Conservation (phyloP, 192 early-diverging fungal genomes). For the Entomortierella beljakovae region DNA sequence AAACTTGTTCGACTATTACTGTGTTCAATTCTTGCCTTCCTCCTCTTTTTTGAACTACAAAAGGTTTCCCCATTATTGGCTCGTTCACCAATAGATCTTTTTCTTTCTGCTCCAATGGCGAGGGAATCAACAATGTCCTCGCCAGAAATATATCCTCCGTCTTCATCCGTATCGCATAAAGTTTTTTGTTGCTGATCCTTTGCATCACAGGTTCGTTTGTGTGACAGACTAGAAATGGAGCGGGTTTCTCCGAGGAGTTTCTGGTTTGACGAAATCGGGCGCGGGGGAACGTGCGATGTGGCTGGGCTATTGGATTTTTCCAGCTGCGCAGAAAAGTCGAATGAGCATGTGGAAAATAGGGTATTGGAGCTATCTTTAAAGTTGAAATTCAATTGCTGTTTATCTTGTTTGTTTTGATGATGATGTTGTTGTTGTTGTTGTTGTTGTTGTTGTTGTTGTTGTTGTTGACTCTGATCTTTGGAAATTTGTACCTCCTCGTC, state of each 20-base stretch:
- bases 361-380: background rate
- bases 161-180: background rate
- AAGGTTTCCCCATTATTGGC: background rate
- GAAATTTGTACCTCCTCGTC: background rate
- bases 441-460: constrained; percentile 5
- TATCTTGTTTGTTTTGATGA: background rate
- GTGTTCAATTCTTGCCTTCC: background rate
- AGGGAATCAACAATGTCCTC: constrained; percentile 1
- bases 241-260: constrained; percentile 3
- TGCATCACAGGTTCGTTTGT: background rate
- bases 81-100: constrained; percentile 7
- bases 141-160: background rate
- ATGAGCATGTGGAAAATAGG: background rate
- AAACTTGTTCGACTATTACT: background rate
- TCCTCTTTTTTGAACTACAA: constrained; percentile 8
- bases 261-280: background rate
- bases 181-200: background rate
- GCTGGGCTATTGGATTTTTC: background rate
- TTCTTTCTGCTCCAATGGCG: constrained; percentile 11
- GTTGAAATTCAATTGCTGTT: background rate
- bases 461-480: constrained; percentile 13
- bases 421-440: background rate
- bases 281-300: background rate
- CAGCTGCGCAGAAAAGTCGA: constrained; percentile 24
- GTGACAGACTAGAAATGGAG: too few relatives aligned